Conservation (phyloP, 164 flowering plant genomes). For the Kalanchoe fedtschenkoi region DNA sequence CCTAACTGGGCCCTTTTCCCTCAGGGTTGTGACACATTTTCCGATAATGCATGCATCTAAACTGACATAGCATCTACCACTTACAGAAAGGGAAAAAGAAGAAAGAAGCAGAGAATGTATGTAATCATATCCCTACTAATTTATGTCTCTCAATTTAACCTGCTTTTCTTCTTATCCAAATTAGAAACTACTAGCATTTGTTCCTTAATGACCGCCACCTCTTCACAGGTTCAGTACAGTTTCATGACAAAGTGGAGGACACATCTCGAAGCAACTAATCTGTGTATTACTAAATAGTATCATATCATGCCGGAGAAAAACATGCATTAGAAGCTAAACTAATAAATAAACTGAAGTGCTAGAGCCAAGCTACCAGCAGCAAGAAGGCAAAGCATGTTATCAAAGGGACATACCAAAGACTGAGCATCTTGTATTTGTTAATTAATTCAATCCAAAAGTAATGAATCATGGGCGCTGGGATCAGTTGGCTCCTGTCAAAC, state of each 20-base stretch:
- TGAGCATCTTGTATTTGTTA: background rate
- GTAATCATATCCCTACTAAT: background rate
- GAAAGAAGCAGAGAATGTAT: background rate
- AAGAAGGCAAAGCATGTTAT: slow-evolving; percentile 3
- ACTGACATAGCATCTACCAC: background rate
- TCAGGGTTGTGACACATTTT: too few species aligned
- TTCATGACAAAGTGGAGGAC: too few species aligned
- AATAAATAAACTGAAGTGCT: background rate
- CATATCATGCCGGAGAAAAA: too few species aligned
- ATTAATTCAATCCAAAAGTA: background rate
- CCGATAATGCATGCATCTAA: background rate
- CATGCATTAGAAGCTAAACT: too few species aligned
- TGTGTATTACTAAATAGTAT: background rate
- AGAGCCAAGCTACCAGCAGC: background rate
- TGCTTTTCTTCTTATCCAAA: background rate
- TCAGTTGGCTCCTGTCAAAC: too few species aligned
- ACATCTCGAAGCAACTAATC: too few species aligned
- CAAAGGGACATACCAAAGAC: background rate
- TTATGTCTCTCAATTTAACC: background rate
- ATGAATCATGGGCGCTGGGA: background rate
- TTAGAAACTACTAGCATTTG: background rate
- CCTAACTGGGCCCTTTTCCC: slow-evolving; percentile 3
- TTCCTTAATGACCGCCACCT: too few species aligned
- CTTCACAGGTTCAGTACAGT: too few species aligned
- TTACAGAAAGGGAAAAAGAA: background rate